These are phyloP conservation scores for Delonix regia DNA, from an alignment of 306 rosid genomes.

Conservation along the genomic window DNA sequence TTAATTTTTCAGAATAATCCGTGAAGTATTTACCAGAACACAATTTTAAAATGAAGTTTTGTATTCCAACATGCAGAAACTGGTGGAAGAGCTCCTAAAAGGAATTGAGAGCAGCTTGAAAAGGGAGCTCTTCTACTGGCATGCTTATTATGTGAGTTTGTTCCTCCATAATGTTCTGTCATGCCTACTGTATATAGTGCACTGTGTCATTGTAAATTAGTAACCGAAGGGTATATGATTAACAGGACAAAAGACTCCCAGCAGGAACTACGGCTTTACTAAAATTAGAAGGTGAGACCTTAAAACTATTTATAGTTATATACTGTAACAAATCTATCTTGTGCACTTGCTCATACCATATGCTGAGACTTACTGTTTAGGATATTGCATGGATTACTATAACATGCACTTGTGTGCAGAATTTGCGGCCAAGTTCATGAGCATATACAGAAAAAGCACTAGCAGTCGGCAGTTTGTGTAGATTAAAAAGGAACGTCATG, in stretches of 20 bases:
- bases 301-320: background rate
- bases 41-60: slow-evolving; percentile 9
- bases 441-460: slow-evolving; percentile 69
- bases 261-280: slow-evolving; percentile 78
- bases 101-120: slow-evolving; percentile 55
- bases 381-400: slow-evolving; percentile 5
- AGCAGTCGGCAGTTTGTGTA: slow-evolving; percentile 46
- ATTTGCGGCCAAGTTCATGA: slow-evolving; percentile 88
- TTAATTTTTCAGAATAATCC: slow-evolving; percentile 6
- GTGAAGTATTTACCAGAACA: slow-evolving; percentile 16
- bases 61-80: slow-evolving; percentile 65
- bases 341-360: background rate
- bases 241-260: slow-evolving; percentile 81
- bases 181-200: background rate
- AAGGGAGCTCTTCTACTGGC: slow-evolving; percentile 88
- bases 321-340: background rate
- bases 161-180: background rate
- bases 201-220: background rate
- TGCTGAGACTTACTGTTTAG: too few species aligned
- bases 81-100: slow-evolving; percentile 71
- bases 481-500: too few species aligned
- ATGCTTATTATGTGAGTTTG: slow-evolving; percentile 80
- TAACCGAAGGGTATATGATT: slow-evolving; percentile 21
- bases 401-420: slow-evolving; percentile 55
- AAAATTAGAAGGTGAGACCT: slow-evolving; percentile 74